Evolutionary conservation across 108 stramenopile species (phyloP).

Genomic region (Skeletonema marinoi): DNA sequence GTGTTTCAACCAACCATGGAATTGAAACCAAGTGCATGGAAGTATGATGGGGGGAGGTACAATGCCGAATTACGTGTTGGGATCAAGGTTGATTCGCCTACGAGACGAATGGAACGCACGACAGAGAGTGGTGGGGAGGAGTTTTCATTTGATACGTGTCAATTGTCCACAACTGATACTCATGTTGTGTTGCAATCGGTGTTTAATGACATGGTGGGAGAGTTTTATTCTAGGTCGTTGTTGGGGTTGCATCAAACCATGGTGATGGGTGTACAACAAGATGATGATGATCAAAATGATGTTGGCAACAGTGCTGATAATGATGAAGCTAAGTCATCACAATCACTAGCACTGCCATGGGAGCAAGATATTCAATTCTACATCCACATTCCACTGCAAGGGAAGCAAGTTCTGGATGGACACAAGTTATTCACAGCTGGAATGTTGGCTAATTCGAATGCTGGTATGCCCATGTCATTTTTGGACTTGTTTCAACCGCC

Average conservation of each 20-base stretch:
- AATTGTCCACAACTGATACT: slow-evolving; percentile 29
- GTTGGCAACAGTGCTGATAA: neutral
- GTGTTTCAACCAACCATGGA: slow-evolving; percentile 45
- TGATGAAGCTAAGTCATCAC: neutral
- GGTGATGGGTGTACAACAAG: neutral
- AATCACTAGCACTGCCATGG: slow-evolving; percentile 22
- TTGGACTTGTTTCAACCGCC: slow-evolving; percentile 29
- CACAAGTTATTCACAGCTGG: slow-evolving; percentile 44
- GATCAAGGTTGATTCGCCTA: slow-evolving; percentile 22
- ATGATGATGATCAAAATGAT: neutral
- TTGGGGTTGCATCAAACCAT: slow-evolving; percentile 26
- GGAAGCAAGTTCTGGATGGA: slow-evolving; percentile 36
- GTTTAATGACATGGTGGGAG: slow-evolving; percentile 64
- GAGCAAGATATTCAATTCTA: slow-evolving; percentile 48
- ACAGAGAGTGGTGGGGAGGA: too few species aligned
- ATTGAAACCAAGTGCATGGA: slow-evolving; percentile 23
- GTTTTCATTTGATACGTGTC: slow-evolving; percentile 1
- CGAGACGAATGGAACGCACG: neutral
- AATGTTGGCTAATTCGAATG: slow-evolving; percentile 38
- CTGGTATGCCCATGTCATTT: slow-evolving; percentile 28
- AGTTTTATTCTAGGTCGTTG: slow-evolving; percentile 52
- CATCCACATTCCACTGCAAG: slow-evolving; percentile 29
- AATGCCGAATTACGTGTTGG: slow-evolving; percentile 23
- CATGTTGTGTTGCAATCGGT: slow-evolving; percentile 51
- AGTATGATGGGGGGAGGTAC: slow-evolving; percentile 37